Conservation (phyloP, 1,139 yeast genomes). For the Spathaspora jeffriesii region DNA sequence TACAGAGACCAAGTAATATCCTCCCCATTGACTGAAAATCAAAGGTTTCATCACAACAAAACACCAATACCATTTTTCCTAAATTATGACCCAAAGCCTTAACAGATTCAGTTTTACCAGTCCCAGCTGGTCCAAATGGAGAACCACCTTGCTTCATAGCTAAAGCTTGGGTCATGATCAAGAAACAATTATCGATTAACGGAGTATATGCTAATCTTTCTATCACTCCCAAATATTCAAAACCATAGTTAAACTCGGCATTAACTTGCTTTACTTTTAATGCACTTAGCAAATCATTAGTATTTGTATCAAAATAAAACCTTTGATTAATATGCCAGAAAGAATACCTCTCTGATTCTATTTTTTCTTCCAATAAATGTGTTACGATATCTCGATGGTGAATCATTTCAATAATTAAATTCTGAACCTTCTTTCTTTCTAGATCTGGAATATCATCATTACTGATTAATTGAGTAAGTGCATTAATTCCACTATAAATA, state of each 20-base stretch:
- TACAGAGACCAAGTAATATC: slow-evolving; percentile 78
- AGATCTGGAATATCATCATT: slow-evolving; percentile 23
- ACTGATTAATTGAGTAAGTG: slow-evolving; percentile 16
- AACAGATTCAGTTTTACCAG: slow-evolving; percentile 93
- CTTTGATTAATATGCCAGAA: slow-evolving; percentile 59
- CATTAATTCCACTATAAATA: slow-evolving; percentile 12
- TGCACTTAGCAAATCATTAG: slow-evolving; percentile 26
- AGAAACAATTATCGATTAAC: slow-evolving; percentile 61
- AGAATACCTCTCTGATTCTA: slow-evolving; percentile 14
- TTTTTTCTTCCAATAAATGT: slow-evolving; percentile 18
- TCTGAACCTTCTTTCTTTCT: slow-evolving; percentile 53
- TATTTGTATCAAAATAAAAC: slow-evolving; percentile 35
- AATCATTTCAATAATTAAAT: slow-evolving; percentile 63
- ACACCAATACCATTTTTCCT: slow-evolving; percentile 83
- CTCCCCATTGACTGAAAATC: slow-evolving; percentile 83
- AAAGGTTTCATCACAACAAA: slow-evolving; percentile 89
- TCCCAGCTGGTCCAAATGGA: slow-evolving; percentile 97
- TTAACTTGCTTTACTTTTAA: slow-evolving; percentile 56
- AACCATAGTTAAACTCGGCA: slow-evolving; percentile 63
- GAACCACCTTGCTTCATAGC: slow-evolving; percentile 83
- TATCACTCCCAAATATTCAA: slow-evolving; percentile 79
- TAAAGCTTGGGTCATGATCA: slow-evolving; percentile 75
- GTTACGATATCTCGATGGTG: slow-evolving; percentile 55
- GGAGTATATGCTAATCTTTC: slow-evolving; percentile 81
- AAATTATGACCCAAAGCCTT: slow-evolving; percentile 81